Evolutionary conservation across 176 grass and related monocot species (phyloP), one percentile per base, ranked within the genome.

Genomic region (Carex parvula): DNA sequence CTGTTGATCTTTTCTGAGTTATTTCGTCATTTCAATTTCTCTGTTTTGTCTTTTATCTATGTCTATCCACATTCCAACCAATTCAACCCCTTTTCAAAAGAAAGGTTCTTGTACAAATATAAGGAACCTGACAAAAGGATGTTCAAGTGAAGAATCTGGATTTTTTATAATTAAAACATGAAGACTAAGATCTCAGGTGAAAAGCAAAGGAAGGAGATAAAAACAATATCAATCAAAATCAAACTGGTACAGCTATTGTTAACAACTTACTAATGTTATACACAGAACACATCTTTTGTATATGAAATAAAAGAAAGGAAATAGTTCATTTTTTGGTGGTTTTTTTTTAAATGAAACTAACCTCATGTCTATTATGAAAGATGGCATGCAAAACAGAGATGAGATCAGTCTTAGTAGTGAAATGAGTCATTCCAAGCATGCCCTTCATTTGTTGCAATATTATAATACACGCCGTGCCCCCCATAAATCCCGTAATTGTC

Each of bases 371-470:
- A 77, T 95, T 86, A 5, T 60, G 65, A 86, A 93, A 90, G 79
- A 91, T 53, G 14, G 92, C 88, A 66, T 46, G 69, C 14, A 95
- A 8, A n/a, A 98, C 93, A 67, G 95, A 95, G 75, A 98, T 52
- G 41, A 98, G 0, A 79, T 98, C 93, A 1, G 95, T 98, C 81
- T 98, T 98, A 57, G 89, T 7, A 52, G 95, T 95, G 91, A 98
- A 95, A 70, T 98, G 89, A 16, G 85, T 86, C 88, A 98, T 68
- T 86, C 95, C 95, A 9, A 98, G 92, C 42, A 98, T 42, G 3
- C 95, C 95, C 83, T 98, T 98, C 84, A 98, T 79, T 85, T 98
- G 95, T 88, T 95, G 95, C 89, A 98, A 41, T 58, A 98, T 93
- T 85, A 98, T 94, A 80, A 98, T 95, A 32, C 64, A 88, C 12